These are phyloP conservation scores for Debaryomyces sp. DNA, from an alignment of 1,139 yeast species.

Conservation along the genomic window DNA sequence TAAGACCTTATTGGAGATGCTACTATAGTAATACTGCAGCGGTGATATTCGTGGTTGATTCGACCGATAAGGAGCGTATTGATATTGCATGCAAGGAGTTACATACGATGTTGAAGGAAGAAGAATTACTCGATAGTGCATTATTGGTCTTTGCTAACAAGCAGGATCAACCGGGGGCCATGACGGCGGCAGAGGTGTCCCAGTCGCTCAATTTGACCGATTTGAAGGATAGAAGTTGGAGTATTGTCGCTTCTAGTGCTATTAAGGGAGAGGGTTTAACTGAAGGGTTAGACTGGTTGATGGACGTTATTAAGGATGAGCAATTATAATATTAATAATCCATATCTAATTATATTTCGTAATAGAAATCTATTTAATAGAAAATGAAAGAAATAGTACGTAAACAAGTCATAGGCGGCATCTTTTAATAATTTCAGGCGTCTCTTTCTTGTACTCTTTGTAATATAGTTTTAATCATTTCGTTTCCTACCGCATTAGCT, in stretches of 20 bases:
- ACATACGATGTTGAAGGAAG: slow-evolving; percentile 90
- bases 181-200: slow-evolving; percentile 92
- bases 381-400: background rate
- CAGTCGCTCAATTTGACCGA: slow-evolving; percentile 84
- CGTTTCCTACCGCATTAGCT: slow-evolving; percentile 90
- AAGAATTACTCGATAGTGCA: slow-evolving; percentile 88
- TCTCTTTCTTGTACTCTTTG: slow-evolving; percentile 51
- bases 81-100: slow-evolving; percentile 86
- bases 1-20: slow-evolving; percentile 98
- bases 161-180: slow-evolving; percentile 95
- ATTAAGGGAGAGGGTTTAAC: slow-evolving; percentile 94
- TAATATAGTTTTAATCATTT: slow-evolving; percentile 87
- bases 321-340: slow-evolving; percentile 48
- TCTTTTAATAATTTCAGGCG: background rate
- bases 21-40: slow-evolving; percentile 97
- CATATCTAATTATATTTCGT: slow-evolving; percentile 5
- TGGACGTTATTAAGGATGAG: slow-evolving; percentile 93
- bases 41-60: slow-evolving; percentile 93
- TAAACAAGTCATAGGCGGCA: background rate
- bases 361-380: slow-evolving; percentile 3
- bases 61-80: slow-evolving; percentile 93
- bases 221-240: slow-evolving; percentile 95
- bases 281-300: slow-evolving; percentile 96
- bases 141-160: slow-evolving; percentile 94
- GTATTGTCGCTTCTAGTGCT: slow-evolving; percentile 96